A percentile compares a stretch with the other conserved stretches of the same genome.
Conservation (phyloP, 768 basidiomycete species). For the Suillus luteus region DNA sequence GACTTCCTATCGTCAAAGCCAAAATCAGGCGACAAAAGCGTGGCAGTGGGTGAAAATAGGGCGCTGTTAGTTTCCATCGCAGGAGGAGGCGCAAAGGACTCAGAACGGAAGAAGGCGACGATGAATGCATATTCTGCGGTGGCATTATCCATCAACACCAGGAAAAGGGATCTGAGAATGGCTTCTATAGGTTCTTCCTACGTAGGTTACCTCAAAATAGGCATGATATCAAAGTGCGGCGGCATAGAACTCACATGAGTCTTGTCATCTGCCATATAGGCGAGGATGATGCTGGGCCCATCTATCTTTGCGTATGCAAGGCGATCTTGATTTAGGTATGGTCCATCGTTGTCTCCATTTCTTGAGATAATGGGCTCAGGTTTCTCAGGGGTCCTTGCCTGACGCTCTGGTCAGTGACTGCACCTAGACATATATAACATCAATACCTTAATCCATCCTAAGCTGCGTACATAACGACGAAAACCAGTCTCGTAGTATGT, state of each 20-base stretch:
- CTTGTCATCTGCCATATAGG: conserved; percentile 91
- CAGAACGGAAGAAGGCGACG: conserved; percentile 72
- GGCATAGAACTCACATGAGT: conserved; percentile 65
- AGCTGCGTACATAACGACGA: conserved; percentile 80
- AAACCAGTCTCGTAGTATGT: conserved; percentile 97
- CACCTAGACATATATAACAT: conserved; percentile 14
- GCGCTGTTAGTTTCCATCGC: conserved; percentile 38
- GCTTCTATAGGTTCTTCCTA: conserved; percentile 86
- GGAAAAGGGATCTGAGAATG: conserved; percentile 77
- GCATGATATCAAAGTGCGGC: neutral
- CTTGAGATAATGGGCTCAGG: conserved; percentile 60
- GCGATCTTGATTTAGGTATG: conserved; percentile 51
- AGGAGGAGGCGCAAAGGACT: conserved; percentile 34
- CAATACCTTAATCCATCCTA: conserved; percentile 74
- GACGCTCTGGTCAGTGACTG: neutral
- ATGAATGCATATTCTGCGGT: conserved; percentile 91
- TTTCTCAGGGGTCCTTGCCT: conserved; percentile 74
- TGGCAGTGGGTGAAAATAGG: conserved; percentile 38
- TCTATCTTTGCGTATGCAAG: conserved; percentile 72
- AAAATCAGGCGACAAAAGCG: conserved; percentile 45
- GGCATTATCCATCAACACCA: conserved; percentile 95
- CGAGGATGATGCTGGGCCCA: conserved; percentile 77
- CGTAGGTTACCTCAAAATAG: conserved; percentile 17
- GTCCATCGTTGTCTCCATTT: conserved; percentile 42
- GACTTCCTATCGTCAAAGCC: conserved; percentile 44